These are phyloP conservation scores for Fusarium nurragi DNA, from an alignment of 2,329 filamentous ascomycete genomes.

Conservation along the genomic window DNA sequence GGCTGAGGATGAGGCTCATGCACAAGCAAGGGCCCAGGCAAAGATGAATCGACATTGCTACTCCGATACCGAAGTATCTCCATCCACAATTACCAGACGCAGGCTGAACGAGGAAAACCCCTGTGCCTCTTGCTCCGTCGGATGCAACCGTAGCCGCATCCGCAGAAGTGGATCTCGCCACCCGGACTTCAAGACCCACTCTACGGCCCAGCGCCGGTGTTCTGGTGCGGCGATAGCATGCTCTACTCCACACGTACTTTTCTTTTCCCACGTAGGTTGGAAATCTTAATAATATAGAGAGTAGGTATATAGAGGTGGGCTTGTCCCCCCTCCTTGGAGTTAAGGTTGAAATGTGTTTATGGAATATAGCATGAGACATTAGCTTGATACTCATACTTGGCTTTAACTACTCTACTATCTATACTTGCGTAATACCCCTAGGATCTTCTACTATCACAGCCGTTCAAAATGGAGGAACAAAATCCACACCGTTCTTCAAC, in stretches of 20 bases:
- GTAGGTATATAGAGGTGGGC: constrained; percentile 35
- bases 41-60: constrained; percentile 19
- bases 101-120: background rate
- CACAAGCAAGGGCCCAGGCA: constrained; percentile 18
- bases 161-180: background rate
- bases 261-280: background rate
- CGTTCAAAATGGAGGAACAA: constrained; percentile 20
- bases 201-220: constrained; percentile 31
- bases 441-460: background rate
- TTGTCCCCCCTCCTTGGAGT: background rate
- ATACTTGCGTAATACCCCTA: background rate
- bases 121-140: constrained; percentile 16
- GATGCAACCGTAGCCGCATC: constrained; percentile 30
- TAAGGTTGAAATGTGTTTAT: background rate
- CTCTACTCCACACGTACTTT: background rate
- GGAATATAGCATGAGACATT: constrained; percentile 24
- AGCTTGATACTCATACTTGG: constrained; percentile 12
- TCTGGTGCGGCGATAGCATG: constrained; percentile 25
- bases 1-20: constrained; percentile 4
- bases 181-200: constrained; percentile 12
- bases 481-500: constrained; percentile 33
- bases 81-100: background rate
- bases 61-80: constrained; percentile 43
- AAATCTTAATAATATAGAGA: background rate
- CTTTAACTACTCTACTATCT: background rate